Percentiles rank a stretch among this genome's conserved stretches.
phyloP scores from a whole-genome alignment of 805 yeast species.

The Komagataella populi region DNA sequence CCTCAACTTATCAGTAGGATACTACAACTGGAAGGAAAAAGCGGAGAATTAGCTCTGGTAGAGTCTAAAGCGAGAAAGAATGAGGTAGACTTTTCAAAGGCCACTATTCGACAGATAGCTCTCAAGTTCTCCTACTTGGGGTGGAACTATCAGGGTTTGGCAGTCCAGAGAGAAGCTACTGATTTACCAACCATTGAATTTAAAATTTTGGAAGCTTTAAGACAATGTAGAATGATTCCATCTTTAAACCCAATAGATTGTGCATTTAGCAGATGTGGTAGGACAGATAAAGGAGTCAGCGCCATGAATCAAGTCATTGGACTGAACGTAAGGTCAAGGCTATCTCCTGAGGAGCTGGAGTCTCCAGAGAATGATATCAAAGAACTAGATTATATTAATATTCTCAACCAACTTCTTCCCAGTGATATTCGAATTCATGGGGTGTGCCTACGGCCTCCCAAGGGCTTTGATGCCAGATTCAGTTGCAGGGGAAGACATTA shows the following conservation, averaged over 20 bases:
- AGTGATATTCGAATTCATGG: conserved; percentile 73
- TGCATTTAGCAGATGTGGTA: conserved; percentile 80
- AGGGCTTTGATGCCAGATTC: conserved; percentile 80
- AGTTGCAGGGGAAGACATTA: conserved; percentile 82
- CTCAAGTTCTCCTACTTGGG: conserved; percentile 80
- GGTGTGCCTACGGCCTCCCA: conserved; percentile 73
- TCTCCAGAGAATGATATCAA: conserved; percentile 40
- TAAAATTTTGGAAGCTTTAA: conserved; percentile 56
- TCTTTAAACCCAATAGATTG: conserved; percentile 46
- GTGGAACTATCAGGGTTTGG: conserved; percentile 90
- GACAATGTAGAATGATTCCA: conserved; percentile 50
- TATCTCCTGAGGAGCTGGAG: conserved; percentile 48
- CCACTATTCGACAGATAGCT: conserved; percentile 58
- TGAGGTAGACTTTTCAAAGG: conserved; percentile 53
- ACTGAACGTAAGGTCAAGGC: conserved; percentile 54
- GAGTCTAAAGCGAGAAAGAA: conserved; percentile 9
- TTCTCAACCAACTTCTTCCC: conserved; percentile 70
- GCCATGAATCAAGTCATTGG: conserved; percentile 94
- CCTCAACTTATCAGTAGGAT: conserved; percentile 49
- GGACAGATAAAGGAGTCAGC: conserved; percentile 95
- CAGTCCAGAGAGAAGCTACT: conserved; percentile 63
- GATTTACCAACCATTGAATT: conserved; percentile 82
- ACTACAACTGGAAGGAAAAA: conserved; percentile 34
- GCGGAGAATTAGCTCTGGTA: neutral
- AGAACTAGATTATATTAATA: conserved; percentile 67